Evolutionary conservation across 768 basidiomycete species (phyloP).

Genomic region (Tylopilus rubrobrunneus): DNA sequence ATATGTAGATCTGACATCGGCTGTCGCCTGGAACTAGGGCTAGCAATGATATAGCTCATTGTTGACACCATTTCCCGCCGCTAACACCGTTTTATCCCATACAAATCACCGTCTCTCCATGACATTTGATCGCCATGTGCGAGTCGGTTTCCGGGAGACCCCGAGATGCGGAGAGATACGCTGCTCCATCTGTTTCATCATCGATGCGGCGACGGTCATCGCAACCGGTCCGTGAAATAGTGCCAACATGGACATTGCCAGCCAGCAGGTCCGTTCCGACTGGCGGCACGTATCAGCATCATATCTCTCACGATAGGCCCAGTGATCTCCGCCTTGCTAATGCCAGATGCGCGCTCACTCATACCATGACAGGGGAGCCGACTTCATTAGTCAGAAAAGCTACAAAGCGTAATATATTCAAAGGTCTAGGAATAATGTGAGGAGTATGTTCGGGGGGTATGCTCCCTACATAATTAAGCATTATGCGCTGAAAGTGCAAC

Average conservation of each 20-base stretch:
- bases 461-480: constrained; percentile 16
- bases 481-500: not conserved
- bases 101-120: constrained; percentile 11
- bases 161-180: constrained; percentile 19
- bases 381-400: constrained; percentile 1
- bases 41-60: constrained; percentile 24
- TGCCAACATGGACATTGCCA: not conserved
- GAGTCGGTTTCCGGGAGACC: constrained; percentile 12
- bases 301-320: constrained; percentile 4
- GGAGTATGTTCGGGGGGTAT: constrained; percentile 11
- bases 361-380: not conserved
- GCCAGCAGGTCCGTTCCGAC: not conserved
- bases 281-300: not conserved
- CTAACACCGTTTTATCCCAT: constrained; percentile 1
- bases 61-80: constrained; percentile 17
- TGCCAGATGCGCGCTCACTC: not conserved
- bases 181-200: constrained; percentile 25
- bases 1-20: constrained; percentile 23
- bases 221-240: constrained; percentile 3
- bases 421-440: constrained; percentile 6
- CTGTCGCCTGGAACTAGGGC: constrained; percentile 15
- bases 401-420: constrained; percentile 18
- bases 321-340: not conserved
- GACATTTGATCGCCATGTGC: constrained; percentile 28
- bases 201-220: constrained; percentile 13